These are phyloP conservation scores for Torulaspora franciscae DNA, from an alignment of 805 yeast genomes.

Conservation along the genomic window DNA sequence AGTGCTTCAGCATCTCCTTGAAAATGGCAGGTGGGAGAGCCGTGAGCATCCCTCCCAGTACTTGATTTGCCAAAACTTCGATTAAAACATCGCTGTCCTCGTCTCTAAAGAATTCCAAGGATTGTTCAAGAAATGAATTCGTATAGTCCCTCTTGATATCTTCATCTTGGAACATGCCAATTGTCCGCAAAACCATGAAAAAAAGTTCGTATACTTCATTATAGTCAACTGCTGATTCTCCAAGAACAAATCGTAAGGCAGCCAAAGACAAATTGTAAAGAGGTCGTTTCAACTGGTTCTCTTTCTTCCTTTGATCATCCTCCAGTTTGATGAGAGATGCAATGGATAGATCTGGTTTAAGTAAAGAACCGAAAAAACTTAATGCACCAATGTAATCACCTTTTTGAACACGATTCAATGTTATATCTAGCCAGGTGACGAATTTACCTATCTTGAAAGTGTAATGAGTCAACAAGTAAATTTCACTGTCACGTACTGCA, in stretches of 20 bases:
- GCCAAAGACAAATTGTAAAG: conserved; percentile 31
- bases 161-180: conserved; percentile 8
- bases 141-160: not conserved
- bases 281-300: conserved; percentile 28
- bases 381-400: conserved; percentile 32
- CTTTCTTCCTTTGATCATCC: conserved; percentile 12
- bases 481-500: conserved; percentile 17
- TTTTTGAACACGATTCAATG: conserved; percentile 27
- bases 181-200: conserved; percentile 11
- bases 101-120: conserved; percentile 15
- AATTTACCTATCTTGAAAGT: conserved; percentile 28
- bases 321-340: conserved; percentile 20
- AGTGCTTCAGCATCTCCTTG: conserved; percentile 53
- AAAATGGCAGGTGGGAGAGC: conserved; percentile 59
- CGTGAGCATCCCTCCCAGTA: conserved; percentile 43
- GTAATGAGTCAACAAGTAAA: conserved; percentile 26
- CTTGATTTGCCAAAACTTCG: conserved; percentile 47
- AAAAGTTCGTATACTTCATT: conserved; percentile 19
- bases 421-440: conserved; percentile 33
- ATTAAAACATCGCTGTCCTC: conserved; percentile 42
- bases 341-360: conserved; percentile 18
- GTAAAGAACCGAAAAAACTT: conserved; percentile 19
- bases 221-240: conserved; percentile 10
- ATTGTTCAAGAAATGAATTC: conserved; percentile 15
- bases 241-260: conserved; percentile 25